Evolutionary conservation across 1,139 yeast species (phyloP).

Genomic region (Taphrina flavorubra): DNA sequence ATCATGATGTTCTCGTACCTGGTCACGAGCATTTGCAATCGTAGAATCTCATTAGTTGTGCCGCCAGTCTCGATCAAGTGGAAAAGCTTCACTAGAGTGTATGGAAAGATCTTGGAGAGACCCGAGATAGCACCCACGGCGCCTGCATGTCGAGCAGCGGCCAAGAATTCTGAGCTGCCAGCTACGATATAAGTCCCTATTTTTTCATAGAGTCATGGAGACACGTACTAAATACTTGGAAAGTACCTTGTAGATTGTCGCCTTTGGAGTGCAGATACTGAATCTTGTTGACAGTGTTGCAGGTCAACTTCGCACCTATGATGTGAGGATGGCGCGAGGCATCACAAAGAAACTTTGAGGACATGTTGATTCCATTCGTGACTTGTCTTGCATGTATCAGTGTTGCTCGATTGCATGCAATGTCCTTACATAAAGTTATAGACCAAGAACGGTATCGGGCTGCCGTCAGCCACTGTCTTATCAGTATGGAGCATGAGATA

Average conservation of each 20-base stretch:
- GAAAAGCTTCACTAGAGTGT: constrained; percentile 44
- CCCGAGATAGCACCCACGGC: constrained; percentile 57
- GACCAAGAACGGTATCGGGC: constrained; percentile 56
- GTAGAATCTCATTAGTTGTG: constrained; percentile 42
- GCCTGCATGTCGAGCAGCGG: constrained; percentile 56
- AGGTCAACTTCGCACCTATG: constrained; percentile 59
- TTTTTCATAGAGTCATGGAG: not conserved
- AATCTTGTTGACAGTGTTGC: constrained; percentile 55
- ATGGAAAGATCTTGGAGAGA: constrained; percentile 52
- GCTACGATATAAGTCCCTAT: constrained; percentile 43
- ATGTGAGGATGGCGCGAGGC: constrained; percentile 55
- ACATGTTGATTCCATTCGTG: constrained; percentile 53
- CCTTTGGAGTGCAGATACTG: constrained; percentile 50
- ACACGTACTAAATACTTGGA: constrained; percentile 51
- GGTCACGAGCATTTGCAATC: constrained; percentile 43
- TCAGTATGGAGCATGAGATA: not conserved
- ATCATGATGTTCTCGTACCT: constrained; percentile 39
- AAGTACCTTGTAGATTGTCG: constrained; percentile 46
- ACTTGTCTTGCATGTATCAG: constrained; percentile 47
- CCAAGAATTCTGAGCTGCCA: constrained; percentile 57
- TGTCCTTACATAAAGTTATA: constrained; percentile 58
- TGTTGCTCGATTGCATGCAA: too few relatives aligned
- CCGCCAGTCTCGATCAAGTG: constrained; percentile 39
- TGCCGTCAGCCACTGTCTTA: constrained; percentile 4
- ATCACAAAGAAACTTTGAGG: constrained; percentile 51